Evolutionary conservation across 805 yeast species (phyloP), one percentile per base, ranked within the genome.

Genomic region (Komagataella populi): DNA sequence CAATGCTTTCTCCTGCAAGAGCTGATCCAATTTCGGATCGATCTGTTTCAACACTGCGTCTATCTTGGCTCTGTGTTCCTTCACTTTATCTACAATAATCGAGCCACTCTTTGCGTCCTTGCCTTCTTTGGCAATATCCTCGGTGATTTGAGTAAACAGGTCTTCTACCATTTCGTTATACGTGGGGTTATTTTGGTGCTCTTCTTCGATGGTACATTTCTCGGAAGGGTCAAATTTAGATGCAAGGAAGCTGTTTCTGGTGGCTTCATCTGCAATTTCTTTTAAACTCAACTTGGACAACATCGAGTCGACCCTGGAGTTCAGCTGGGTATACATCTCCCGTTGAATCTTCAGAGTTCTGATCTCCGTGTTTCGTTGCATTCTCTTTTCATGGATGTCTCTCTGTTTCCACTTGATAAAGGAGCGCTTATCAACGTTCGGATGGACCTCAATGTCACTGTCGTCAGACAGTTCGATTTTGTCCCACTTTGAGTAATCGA

Each of bases 401-500:
- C 96, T 84, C 69, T 93, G 99, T 63, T 88, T 91, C 99, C 98
- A 91, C 54, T 81, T 79, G 59, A 93, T 87, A 58, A 93, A 91
- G 1, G 98, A 90, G 45, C 71, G 72, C 64, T 93, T 93, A 66
- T 93, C 99, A 36, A 93, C 99, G 63, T 93, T 93, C 54, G 98
- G 99, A 64, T 93, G 99, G 14, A 91, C 98, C 62, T 93, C 99
- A 49, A 93, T 73, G 61, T 93, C 99, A 6, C 96, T 88, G 66
- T 93, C 99, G 64, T 93, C 99, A 18, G 96, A 87, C 45, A 93
- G 71, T 65, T 93, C 99, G 53, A 93, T 79, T 64, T 88, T 87
- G 67, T 93, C 99, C 98, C 99, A 93, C 64, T 91, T 93, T 8
- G 96, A 88, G 68, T 93, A 93, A 65, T 93, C 99, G 57, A 93